Evolutionary conservation across 1,284 basidiomycete species (phyloP), one percentile per base, ranked within the genome.

Genomic region (Leccinum pachyderme): DNA sequence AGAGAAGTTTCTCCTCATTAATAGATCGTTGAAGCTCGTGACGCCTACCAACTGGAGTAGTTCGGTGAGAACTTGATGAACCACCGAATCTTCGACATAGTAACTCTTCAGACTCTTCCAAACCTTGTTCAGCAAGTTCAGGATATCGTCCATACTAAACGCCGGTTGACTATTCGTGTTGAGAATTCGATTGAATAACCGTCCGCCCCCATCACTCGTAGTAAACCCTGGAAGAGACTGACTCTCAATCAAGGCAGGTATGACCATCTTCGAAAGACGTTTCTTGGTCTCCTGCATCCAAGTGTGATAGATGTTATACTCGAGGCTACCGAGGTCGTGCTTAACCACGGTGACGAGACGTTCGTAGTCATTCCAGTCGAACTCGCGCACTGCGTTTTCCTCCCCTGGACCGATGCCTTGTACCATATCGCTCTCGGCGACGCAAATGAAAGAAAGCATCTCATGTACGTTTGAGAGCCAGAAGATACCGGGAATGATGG

Each of bases 391-490:
- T 28, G 91, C 83, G 50, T 90, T 89, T 67, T 96, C 93, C 71
- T 95, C 94, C 46, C 95, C 95, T 1, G 97, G 97, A 18, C 93
- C 95, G 58, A 99, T 97, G 29, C 97, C 97, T 72, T 98, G 94
- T 8, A 95, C 81, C 84, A 98, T 98, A 72, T 99, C 97, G 68
- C 91, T 92, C 75, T 99, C 97, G 25, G 97, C 97, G 43, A 98
- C 91, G 68, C 93, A 98, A 64, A 99, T 96, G 75, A 99, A 99
- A 8, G 97, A 99, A 27, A 99, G 81, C 82, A 99, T 94, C 73
- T 99, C 97, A 72, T 99, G 97, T n/a, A 99, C 95, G 67, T 99
- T 99, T 32, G 96, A 98, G 15, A 99, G 80, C 97, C 97, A 99
- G 79, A 95, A 99, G 63, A 99, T 92, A 45, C 97, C 97, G 1